Evolutionary conservation across 441 rosid species (phyloP).

Genomic region (Arabidopsis hybrid): DNA sequence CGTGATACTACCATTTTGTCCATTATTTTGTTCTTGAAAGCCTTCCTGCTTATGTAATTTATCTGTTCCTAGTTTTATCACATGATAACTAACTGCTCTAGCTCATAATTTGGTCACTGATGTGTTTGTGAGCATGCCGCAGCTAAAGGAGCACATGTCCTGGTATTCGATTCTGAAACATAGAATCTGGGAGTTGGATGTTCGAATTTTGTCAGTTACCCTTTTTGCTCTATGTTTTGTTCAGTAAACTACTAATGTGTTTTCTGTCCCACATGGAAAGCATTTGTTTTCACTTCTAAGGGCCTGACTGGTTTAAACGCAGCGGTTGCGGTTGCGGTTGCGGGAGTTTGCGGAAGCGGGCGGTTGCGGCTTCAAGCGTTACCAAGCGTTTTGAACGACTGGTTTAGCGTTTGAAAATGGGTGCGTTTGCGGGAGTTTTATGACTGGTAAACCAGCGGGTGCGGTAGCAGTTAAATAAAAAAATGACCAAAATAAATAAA

Average conservation of each 20-base stretch:
- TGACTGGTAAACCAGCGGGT: too few relatives aligned
- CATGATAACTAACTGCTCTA: slow-evolving; percentile 19
- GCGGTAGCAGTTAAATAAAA: too few relatives aligned
- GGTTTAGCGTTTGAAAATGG: too few relatives aligned
- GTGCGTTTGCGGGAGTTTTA: too few relatives aligned
- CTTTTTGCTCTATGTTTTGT: neutral
- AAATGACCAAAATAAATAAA: too few relatives aligned
- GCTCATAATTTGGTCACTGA: slow-evolving; percentile 19
- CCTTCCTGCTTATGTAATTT: neutral
- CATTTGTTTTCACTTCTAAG: slow-evolving; percentile 25
- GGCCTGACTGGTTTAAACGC: too few relatives aligned
- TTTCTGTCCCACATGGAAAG: slow-evolving; percentile 5
- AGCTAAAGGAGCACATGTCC: slow-evolving; percentile 38
- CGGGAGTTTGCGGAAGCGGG: too few relatives aligned
- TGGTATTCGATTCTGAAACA: slow-evolving; percentile 36
- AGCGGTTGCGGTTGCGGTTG: too few relatives aligned
- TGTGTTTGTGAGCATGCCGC: slow-evolving; percentile 35
- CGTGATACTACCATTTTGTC: slow-evolving; percentile 9
- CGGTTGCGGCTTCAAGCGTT: too few relatives aligned
- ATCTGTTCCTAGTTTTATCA: slow-evolving; percentile 21
- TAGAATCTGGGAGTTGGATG: slow-evolving; percentile 19
- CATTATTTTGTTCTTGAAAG: neutral
- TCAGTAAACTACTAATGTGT: slow-evolving; percentile 13
- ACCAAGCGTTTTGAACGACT: too few relatives aligned
- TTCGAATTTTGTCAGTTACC: slow-evolving; percentile 8